These are phyloP conservation scores for Fonsecaea nubica DNA, from an alignment of 2,329 filamentous ascomycete species.

Conservation along the genomic window DNA sequence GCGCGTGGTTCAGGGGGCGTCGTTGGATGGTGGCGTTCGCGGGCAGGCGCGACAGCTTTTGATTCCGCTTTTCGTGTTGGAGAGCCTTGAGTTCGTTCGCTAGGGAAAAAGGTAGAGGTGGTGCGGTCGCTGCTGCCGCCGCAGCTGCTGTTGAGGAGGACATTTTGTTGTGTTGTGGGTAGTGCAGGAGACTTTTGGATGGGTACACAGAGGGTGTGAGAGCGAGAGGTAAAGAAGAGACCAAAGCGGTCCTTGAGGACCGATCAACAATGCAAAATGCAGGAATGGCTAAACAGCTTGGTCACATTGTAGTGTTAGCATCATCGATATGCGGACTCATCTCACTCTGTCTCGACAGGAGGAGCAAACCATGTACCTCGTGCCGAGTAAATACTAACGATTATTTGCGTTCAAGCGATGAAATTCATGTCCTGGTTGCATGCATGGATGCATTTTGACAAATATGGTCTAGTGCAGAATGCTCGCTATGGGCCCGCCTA, in stretches of 20 bases:
- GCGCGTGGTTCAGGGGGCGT: conserved; percentile 64
- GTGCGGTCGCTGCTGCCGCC: not conserved
- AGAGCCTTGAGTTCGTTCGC: conserved; percentile 32
- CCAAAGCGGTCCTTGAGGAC: no score
- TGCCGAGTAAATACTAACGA: not conserved
- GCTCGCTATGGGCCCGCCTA: not conserved
- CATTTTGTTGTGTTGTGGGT: not conserved
- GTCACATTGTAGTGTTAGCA: no score
- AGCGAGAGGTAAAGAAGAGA: not conserved
- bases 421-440: no score
- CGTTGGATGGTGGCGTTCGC: conserved; percentile 57
- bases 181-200: no score
- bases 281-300: no score
- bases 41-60: conserved; percentile 32
- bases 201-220: not conserved
- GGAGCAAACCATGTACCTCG: no score
- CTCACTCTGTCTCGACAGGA: no score
- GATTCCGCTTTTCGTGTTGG: conserved; percentile 38
- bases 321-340: no score
- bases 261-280: no score
- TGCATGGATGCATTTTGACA: not conserved
- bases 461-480: not conserved
- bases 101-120: conserved; percentile 25
- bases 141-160: not conserved
- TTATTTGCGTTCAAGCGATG: not conserved